Base-by-base conservation (phyloP, 2,329 filamentous ascomycete species). In the Penicillium sp. region DNA sequence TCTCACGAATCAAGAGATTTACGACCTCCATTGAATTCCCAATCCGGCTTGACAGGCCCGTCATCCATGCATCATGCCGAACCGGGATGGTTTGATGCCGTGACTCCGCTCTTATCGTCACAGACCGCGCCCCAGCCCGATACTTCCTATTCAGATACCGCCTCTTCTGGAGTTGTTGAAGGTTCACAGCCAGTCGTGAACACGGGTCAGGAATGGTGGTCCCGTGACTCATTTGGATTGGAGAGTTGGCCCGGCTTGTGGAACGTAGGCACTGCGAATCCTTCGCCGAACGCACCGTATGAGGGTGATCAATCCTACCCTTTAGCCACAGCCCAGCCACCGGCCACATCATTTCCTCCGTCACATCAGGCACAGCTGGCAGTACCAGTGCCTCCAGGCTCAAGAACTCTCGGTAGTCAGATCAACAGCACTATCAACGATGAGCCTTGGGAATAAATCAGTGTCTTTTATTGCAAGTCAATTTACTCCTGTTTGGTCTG, bases 121-220 rank as follows among this genome's bases (percentile, higher is more conserved):
- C 51, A 44, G 51, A 59, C 51, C 54, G 55, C 50, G 56, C 26
- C 50, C 4, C 51, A 44, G 51, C 59, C 51, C 54, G 54, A 50
- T 56, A 52, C 51, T 50, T 61, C 50, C 45, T 53, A 39, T 47
- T 52, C 56, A 5, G 49, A 41, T 8, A 68, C 68, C 25, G 70
- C 74, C 0, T 73, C 72, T 8, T 74, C 76, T 9, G 70, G 81
- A 44, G 83, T 84, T 51, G 79, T 84, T 51, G 79, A 80, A 25
- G 77, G 76, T 7, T 73, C 83, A 1, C 80, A 84, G 33, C 77
- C 78, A 39, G 65, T 85, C 4, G 74, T 85, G 3, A 75, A 79
- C 39, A 81, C 85, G 43, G 80, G 78, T 41, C 80, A 84, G 51
- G 79, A 85, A 56, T 83, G 79, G 80, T 83, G 81, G 73, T 73